Base-by-base conservation (phyloP, 176 grass and related monocot genomes). In the Triticum turgidum region DNA sequence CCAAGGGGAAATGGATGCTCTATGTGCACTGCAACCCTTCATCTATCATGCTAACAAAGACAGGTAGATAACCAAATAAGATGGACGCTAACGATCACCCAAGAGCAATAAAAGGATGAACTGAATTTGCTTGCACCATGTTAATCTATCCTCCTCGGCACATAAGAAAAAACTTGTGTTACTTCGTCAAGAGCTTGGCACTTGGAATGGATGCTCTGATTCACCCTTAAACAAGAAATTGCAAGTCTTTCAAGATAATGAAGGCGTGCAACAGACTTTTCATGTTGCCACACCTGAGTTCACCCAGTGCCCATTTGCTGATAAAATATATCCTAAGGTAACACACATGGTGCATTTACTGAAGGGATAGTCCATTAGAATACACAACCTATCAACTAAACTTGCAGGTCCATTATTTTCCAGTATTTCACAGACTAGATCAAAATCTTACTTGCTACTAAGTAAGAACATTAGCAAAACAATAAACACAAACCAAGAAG, bases 371-470 rank as follows among this genome's bases (percentile, higher is more conserved):
- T 17, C 14, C 9, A 54, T 49, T 65, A 15, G 41, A 51, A 17
- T 75, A 75, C 10, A 17, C 59, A 82, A 20, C 24, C 39, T 7
- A 84, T 6, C 12, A 70, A 64, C 9, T 41, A 73, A 37, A 61
- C 58, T 9, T 27, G 29, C 21, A 51, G 29, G 12, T 63, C 21
- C 38, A 51, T 80, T 2, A 54, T 33, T 83, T 56, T 54, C 15
- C 41, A 73, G 70, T 89, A 58, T 58, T 58, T 30, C 21, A 25
- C 58, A 35, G 42, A 81, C 47, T 77, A 85, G 18, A 56, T 61
- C 51, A 27, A 75, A 66, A 9, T 69, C 12, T 15, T 25, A 42
- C 8, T 27, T 72, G 14, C 11, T 5, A 44, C 22, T 51, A 73
- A 42, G 11, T 49, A 74, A 47, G 11, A 74, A 39, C 29, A 51